phyloP scores from a whole-genome alignment of 2,329 filamentous ascomycete genomes.

The Biscogniauxia marginata region DNA sequence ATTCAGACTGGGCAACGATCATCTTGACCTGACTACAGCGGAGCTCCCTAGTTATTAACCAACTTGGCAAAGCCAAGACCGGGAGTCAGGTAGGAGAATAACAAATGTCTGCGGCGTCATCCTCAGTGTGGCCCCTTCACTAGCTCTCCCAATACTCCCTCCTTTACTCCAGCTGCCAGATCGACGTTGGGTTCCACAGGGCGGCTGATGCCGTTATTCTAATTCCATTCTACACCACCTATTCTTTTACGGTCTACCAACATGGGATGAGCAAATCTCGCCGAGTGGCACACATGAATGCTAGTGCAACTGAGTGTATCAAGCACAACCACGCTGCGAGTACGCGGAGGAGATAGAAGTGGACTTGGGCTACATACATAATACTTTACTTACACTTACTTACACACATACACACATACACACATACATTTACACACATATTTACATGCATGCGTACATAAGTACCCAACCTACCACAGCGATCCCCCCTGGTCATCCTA shows the following conservation, averaged over 20 bases:
- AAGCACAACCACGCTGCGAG: constrained; percentile 13
- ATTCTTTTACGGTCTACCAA: constrained; percentile 20
- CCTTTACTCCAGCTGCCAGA: constrained; percentile 7
- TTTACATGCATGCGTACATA: not conserved
- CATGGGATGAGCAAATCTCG: constrained; percentile 30
- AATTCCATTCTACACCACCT: not conserved
- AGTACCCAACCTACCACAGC: not conserved
- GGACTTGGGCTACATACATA: not conserved
- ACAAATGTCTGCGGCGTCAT: not conserved
- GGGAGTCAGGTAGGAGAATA: not conserved
- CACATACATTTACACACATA: not conserved
- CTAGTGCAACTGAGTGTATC: constrained; percentile 20
- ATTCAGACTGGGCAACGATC: not conserved
- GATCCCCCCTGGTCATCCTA: constrained; percentile 18
- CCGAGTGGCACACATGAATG: constrained; percentile 24
- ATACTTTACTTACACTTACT: not conserved
- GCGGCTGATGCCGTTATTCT: constrained; percentile 21
- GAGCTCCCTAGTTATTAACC: not conserved
- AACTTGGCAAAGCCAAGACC: not conserved
- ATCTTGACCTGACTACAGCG: not conserved
- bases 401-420: constrained; percentile 2
- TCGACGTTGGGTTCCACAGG: constrained; percentile 20
- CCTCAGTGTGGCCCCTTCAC: not conserved
- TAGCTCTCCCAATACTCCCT: not conserved
- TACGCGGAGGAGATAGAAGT: constrained; percentile 6